Base-by-base conservation (phyloP, 805 yeast species). In the Suhomyces vadensis region DNA sequence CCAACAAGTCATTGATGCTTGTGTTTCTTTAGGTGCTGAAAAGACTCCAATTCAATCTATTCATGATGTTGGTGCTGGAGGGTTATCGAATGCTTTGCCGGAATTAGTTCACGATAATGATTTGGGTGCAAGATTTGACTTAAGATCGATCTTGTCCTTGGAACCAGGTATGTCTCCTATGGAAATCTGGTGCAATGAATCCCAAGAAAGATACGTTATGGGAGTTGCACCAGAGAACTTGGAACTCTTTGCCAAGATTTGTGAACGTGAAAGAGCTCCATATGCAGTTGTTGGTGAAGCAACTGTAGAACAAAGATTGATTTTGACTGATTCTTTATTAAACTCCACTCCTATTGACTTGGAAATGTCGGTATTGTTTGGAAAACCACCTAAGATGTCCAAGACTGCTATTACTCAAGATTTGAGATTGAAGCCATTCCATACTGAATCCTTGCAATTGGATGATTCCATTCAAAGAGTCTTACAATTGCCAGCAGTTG, bases 31-130 rank as follows among this genome's bases (percentile, higher is more conserved):
- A 42, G 96, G 95, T 40, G 70, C 70, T 10, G 71, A 71, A 16
- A 56, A 56, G 19, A 77, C 73, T 47, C 98, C 98, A 41, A 87
- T 94, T 52, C 94, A 91, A 67, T 90, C 95, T 29, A 87, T 94
- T 56, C 99, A 94, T 65, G 99, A 94, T 69, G 99, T 94, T 37
- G 99, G 99, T 67, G 99, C 99, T 39, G 99, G 99, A 67, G 99
- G 99, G 39, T 74, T 94, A 53, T 90, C 97, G 16, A 94, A 94
- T 59, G 99, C 99, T 6, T 74, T 94, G 55, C 97, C 99, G 7
- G 99, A 94, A 71, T 77, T 94, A 53, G 99, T 94, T 20, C 97
- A 94, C 61, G 99, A 94, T 65, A 94, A 94, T 64, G 94, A 87
- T 53, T 77, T 94, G 50, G 99, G 99, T 64, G 99, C 97, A 22